Conservation (phyloP, 2,329 filamentous ascomycete species). For the Scytalidium lignicola region DNA sequence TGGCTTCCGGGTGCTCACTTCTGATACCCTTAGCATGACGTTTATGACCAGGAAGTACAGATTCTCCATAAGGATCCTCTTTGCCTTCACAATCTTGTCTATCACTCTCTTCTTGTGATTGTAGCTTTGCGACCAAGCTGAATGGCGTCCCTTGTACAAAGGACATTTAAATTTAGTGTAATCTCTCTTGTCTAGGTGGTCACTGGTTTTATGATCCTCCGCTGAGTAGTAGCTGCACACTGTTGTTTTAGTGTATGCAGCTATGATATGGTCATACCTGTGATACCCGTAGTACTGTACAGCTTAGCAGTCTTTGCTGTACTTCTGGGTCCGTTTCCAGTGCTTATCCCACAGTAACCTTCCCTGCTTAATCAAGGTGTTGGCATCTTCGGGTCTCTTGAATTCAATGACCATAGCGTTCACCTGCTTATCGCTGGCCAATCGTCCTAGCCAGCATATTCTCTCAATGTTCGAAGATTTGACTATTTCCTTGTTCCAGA, state of each 20-base stretch:
- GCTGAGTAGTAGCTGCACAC: neutral
- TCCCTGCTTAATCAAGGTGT: neutral
- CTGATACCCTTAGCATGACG: neutral
- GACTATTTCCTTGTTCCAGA: neutral
- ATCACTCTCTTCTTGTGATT: neutral
- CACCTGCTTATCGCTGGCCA: neutral
- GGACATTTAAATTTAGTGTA: neutral
- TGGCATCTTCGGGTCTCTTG: neutral
- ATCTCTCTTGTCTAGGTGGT: neutral
- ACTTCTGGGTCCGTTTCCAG: neutral
- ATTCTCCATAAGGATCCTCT: neutral
- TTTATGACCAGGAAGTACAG: neutral
- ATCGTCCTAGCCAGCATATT: neutral
- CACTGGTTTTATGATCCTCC: neutral
- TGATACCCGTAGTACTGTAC: neutral
- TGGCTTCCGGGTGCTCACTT: neutral
- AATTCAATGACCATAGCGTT: neutral
- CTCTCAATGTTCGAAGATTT: neutral
- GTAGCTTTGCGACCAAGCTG: neutral
- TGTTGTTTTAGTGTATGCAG: neutral
- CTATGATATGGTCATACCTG: neutral
- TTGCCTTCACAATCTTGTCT: neutral
- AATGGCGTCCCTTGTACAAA: neutral
- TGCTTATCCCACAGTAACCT: neutral
- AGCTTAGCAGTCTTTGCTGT: neutral